Base-by-base conservation (phyloP, 768 basidiomycete genomes). In the Galerina sulciceps region DNA sequence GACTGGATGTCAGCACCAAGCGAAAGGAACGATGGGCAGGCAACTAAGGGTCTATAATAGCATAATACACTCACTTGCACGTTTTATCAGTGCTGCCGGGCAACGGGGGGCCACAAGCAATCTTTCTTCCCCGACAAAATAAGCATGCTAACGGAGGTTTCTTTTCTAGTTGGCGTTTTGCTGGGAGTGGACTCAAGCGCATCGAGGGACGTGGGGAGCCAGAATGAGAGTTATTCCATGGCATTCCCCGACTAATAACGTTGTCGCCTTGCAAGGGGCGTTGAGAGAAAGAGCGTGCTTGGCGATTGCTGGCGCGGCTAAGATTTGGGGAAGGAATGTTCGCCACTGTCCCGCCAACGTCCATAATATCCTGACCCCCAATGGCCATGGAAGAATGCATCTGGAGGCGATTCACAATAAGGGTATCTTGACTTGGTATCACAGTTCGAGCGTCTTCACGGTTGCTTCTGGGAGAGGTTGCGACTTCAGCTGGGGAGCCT, bases 91-190 rank as follows among this genome's bases (percentile, higher is more conserved):
- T 74, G 61, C 81, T 84, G 9, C 79, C 82, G 0, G 81, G 77
- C 11, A 77, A 63, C 2, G 86, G 84, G 10, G 86, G 81, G 0
- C 87, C 87, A 59, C 87, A 89, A 9, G 87, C 87, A 49, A 89
- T 89, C 73, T 88, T 88, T 41, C 87, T 76, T 5, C 85, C 85
- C 40, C 87, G 77, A 66, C 87, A 88, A 65, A 88, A 88, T 6
- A 86, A 73, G 61, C 87, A 88, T 1, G 87, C 87, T 1, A 88
- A 74, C 2, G 82, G 79, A 14, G 87, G 87, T 60, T 87, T 88
- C 74, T 83, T 85, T 45, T 75, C 71, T 37, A 67, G 57, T 49
- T 71, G 69, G 53, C 72, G 67, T 66, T 73, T 73, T 15, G 67
- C 60, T 23, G 71, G 68, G 26, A 70, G 58, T 13, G 72, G 70